These are phyloP conservation scores for Xylariaceae sp. DNA, from an alignment of 2,329 filamentous ascomycete genomes.

Conservation along the genomic window DNA sequence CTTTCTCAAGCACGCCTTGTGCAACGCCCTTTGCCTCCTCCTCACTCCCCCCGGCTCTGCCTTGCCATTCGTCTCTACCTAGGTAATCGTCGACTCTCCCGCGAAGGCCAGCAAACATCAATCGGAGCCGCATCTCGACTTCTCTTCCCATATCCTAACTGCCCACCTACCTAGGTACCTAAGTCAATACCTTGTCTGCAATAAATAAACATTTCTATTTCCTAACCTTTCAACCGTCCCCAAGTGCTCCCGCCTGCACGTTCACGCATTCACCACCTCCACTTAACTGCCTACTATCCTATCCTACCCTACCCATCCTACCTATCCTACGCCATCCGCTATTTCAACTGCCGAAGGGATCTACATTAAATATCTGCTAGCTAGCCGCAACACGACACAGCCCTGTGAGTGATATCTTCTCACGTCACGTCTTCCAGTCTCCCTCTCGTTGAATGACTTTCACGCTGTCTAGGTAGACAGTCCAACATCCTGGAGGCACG, in stretches of 20 bases:
- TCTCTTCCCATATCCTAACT: not conserved
- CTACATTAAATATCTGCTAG: not conserved
- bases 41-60: not conserved
- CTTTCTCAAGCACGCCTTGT: not conserved
- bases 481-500: not conserved
- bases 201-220: no score
- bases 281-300: not conserved
- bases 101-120: not conserved
- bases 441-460: not conserved
- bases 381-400: not conserved
- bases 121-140: not conserved
- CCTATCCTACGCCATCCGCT: not conserved
- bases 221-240: no score
- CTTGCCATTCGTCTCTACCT: not conserved
- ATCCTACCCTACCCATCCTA: not conserved
- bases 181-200: no score
- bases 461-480: not conserved
- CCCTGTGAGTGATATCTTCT: conserved; percentile 4
- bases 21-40: conserved; percentile 1
- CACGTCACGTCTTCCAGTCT: not conserved
- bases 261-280: no score
- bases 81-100: not conserved
- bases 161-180: not conserved
- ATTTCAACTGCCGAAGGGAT: not conserved
- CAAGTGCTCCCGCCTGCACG: no score